Evolutionary conservation across 1,284 basidiomycete species (phyloP), one percentile per base, ranked within the genome.

Genomic region (Sporisorium reilianum): DNA sequence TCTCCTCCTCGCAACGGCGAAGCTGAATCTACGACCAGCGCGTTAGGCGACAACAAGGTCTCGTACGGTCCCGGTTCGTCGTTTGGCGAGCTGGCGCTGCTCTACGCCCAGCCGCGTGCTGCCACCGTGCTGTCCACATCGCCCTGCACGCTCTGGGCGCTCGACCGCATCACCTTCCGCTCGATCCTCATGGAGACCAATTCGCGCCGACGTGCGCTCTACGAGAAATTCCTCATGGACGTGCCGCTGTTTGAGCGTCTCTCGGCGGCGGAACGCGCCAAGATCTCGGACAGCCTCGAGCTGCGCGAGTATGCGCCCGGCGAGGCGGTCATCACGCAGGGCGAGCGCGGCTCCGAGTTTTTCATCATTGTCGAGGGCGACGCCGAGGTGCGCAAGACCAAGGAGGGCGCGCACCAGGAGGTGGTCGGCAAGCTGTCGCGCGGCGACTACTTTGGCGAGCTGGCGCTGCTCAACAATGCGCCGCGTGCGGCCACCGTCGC

Each of bases 391-490:
- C 92, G 92, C 62, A 97, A 97, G 87, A 87, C 86, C 44, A 89
- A 90, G 73, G 89, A 89, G 9, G 88, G 90, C 46, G 67, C 70
- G 16, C 30, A 23, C 5, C 70, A 77, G 40, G 78, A 79, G 23
- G 70, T 68, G 18, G 93, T 97, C 12, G 92, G 92, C 18, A 89
- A 87, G 61, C 89, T 94, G 55, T 89, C 88, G 78, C 93, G 94
- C 80, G 96, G 96, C 14, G 95, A 99, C 85, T 99, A 98, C 89
- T 99, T 99, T 88, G 96, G 96, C 86, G 94, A 97, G 85, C 87
- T 94, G 25, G 92, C 93, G 9, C 87, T 97, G 40, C 88, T 95
- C 60, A 92, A 92, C 75, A 89, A 92, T 34, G 92, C 92, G 42
- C 93, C 94, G 14, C 91, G 95, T 59, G 94, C 94, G 0, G 95